Percentiles rank a stretch among this genome's conserved stretches.
Evolutionary conservation across 176 grass and related monocot species (phyloP).

Genomic region (Carex littledalei): DNA sequence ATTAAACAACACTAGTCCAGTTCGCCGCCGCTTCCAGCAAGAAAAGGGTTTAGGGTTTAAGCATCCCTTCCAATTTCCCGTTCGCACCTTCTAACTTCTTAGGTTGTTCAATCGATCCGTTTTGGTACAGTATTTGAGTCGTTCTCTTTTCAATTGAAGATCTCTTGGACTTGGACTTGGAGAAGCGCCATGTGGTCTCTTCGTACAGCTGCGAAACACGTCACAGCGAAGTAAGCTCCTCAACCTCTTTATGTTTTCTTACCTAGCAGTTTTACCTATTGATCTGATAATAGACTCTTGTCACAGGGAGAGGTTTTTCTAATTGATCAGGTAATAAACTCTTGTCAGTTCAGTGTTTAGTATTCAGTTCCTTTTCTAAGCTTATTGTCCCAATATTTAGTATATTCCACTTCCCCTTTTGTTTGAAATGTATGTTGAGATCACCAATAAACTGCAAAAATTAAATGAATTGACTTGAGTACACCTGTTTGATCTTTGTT

Average conservation of each 20-base stretch:
- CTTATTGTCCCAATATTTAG: neutral
- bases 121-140: neutral
- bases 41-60: slow-evolving; percentile 45
- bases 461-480: neutral
- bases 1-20: neutral
- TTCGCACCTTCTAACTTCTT: neutral
- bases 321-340: neutral
- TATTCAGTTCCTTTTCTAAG: neutral
- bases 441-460: neutral
- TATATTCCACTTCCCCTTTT: neutral
- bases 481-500: neutral
- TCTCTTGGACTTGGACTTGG: neutral
- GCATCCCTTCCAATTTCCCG: neutral
- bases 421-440: neutral
- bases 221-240: slow-evolving; percentile 30
- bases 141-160: neutral
- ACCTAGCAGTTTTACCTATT: neutral
- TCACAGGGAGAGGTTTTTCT: neutral
- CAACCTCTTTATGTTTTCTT: neutral
- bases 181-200: slow-evolving; percentile 53
- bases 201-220: slow-evolving; percentile 37
- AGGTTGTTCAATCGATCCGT: neutral
- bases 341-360: neutral
- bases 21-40: neutral
- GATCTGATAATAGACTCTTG: neutral